Base-by-base conservation (phyloP, 768 basidiomycete genomes). In the Thelephora ganbajun region DNA sequence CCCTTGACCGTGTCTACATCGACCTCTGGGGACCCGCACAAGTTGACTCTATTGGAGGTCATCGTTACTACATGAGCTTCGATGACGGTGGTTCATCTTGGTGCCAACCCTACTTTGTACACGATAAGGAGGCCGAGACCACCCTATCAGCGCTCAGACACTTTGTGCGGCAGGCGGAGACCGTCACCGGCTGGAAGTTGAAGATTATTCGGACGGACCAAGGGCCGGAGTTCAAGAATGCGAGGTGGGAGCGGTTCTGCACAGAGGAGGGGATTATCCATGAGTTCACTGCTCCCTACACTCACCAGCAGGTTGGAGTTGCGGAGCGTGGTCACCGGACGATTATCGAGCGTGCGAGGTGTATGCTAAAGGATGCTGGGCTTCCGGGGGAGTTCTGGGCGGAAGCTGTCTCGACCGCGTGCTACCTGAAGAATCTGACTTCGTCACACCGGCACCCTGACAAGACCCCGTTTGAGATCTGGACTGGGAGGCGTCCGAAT, bases 1-100 rank as follows among this genome's bases (percentile, higher is more conserved):
- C 34, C 26, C 46, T 43, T 20, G 11, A 50, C n/a, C 33, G 37
- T n/a, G 11, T 54, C 5, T 58, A 53, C 45, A 52, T 50, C 0
- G 57, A 61, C 26, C 26, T 61, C 0, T 59, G 55, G 35, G 52
- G 60, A 2, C 54, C 53, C 2, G 49, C 57, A 45, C 44, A 52
- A 13, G 55, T 44, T 0, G 26, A 43, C 1, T 52, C 53, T 0
- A 30, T 35, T 20, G 19, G 19, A 0, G 53, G 59, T 1, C 49
- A 45, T 2, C 9, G 35, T 2, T 63, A 61, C 22, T 51, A 53
- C 35, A 33, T 52, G 1, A 56, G 53, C 13, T 60, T 51, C 20
- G 55, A 56, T 2, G 56, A 61, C 35, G 52, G 48, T 33, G 26
- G 53, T 12, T 57, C 52, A 0, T 37, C 36, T 3, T 37, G 36